Percentiles rank a stretch among this genome's conserved stretches.
phyloP scores from a whole-genome alignment of 495 filamentous ascomycete genomes.

The Lepidopterella palustris region DNA sequence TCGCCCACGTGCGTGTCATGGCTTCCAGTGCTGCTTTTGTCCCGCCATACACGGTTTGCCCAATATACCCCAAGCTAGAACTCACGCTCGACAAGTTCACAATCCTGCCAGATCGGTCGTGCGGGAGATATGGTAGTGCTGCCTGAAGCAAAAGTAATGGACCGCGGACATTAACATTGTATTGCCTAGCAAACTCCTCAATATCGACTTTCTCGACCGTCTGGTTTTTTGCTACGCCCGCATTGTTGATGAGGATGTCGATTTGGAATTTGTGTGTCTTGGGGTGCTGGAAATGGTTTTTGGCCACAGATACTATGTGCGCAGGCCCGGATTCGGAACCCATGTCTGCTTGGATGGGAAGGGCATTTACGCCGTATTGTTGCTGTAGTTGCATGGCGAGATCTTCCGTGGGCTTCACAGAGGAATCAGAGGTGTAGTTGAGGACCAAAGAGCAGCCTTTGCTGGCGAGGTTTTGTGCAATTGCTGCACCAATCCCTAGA shows the following conservation, averaged over 20 bases:
- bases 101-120: conserved; percentile 68
- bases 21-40: conserved; percentile 85
- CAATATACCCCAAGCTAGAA: conserved; percentile 59
- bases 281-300: conserved; percentile 47
- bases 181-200: conserved; percentile 62
- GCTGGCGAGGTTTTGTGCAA: conserved; percentile 56
- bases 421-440: conserved; percentile 40
- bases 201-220: conserved; percentile 50
- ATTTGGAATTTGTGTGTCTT: conserved; percentile 55
- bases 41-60: conserved; percentile 75
- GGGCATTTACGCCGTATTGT: conserved; percentile 39
- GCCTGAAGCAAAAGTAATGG: conserved; percentile 76
- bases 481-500: conserved; percentile 79
- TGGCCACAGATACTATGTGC: conserved; percentile 41
- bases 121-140: conserved; percentile 61
- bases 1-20: conserved; percentile 87
- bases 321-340: conserved; percentile 42
- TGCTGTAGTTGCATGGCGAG: conserved; percentile 35
- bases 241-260: conserved; percentile 88
- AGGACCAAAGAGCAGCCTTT: conserved; percentile 44
- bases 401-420: conserved; percentile 35
- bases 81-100: conserved; percentile 72
- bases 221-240: conserved; percentile 60
- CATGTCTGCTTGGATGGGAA: conserved; percentile 54
- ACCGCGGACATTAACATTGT: conserved; percentile 78